These are phyloP conservation scores for Penicillium sp. DNA, from an alignment of 2,329 filamentous ascomycete species.

Conservation along the genomic window DNA sequence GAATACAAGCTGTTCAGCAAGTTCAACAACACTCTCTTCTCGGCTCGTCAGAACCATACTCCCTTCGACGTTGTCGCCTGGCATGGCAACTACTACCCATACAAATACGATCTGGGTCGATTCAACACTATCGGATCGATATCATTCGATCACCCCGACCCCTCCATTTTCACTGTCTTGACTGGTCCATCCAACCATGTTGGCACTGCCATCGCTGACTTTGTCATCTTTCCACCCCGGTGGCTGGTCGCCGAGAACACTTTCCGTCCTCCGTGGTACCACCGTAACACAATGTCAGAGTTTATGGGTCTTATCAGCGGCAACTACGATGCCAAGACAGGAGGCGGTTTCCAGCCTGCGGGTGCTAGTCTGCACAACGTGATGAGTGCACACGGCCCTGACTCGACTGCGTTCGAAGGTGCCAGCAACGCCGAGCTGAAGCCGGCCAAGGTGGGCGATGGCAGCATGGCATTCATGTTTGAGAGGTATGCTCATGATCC, in stretches of 20 bases:
- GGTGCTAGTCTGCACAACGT: conserved; percentile 63
- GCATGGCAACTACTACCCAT: conserved; percentile 75
- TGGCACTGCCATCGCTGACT: conserved; percentile 61
- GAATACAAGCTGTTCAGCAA: conserved; percentile 58
- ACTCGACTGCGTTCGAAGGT: conserved; percentile 52
- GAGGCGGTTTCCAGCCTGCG: conserved; percentile 55
- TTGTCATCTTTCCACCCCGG: conserved; percentile 60
- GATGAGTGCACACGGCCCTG: conserved; percentile 64
- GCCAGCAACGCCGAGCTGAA: conserved; percentile 51
- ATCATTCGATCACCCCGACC: conserved; percentile 72
- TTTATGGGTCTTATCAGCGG: conserved; percentile 62
- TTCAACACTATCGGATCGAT: conserved; percentile 71
- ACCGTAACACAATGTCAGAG: conserved; percentile 61
- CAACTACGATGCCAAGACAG: conserved; percentile 56
- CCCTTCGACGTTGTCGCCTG: conserved; percentile 76
- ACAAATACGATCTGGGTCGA: conserved; percentile 73
- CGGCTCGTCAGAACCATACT: conserved; percentile 61
- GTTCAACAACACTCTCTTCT: conserved; percentile 63
- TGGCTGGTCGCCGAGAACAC: conserved; percentile 60
- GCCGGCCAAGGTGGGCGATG: conserved; percentile 54
- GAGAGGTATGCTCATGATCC: conserved; percentile 42
- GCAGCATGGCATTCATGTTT: conserved; percentile 62
- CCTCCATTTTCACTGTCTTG: conserved; percentile 67
- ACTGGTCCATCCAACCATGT: conserved; percentile 53
- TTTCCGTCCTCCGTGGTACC: conserved; percentile 59